Evolutionary conservation across 1,284 basidiomycete species (phyloP).

Genomic region (Dichomitus squalens): DNA sequence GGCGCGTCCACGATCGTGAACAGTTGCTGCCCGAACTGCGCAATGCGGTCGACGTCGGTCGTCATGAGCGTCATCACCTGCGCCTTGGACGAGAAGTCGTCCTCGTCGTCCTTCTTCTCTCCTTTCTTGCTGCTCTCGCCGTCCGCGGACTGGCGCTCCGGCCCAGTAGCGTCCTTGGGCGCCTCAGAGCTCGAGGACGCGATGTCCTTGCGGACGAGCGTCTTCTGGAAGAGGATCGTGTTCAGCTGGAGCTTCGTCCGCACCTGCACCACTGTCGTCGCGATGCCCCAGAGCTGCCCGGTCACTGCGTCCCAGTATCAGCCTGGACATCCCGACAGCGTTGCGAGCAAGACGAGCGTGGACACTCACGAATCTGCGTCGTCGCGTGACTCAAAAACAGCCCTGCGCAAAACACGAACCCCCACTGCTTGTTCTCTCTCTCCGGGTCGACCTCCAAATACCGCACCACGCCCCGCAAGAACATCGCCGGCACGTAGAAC

Average conservation of each 20-base stretch:
- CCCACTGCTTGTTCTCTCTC: conserved; percentile 63
- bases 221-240: conserved; percentile 86
- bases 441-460: conserved; percentile 72
- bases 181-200: conserved; percentile 50
- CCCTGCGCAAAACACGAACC: conserved; percentile 72
- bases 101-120: conserved; percentile 59
- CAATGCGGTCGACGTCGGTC: conserved; percentile 88
- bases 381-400: conserved; percentile 68
- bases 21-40: conserved; percentile 82
- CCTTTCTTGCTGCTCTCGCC: conserved; percentile 13
- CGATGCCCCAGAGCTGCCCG: conserved; percentile 70
- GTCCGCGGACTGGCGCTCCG: conserved; percentile 12
- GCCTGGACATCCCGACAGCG: background rate
- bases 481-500: conserved; percentile 81
- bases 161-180: background rate
- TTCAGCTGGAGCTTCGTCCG: conserved; percentile 84
- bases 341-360: background rate
- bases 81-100: conserved; percentile 85
- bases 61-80: conserved; percentile 91
- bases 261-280: conserved; percentile 73
- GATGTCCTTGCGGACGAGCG: conserved; percentile 85
- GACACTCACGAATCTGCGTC: conserved; percentile 56
- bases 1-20: conserved; percentile 82
- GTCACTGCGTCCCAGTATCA: conserved; percentile 31
- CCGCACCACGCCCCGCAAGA: conserved; percentile 68